phyloP scores from a whole-genome alignment of 169 alveolate species.

The Plasmodium chabaudi region DNA sequence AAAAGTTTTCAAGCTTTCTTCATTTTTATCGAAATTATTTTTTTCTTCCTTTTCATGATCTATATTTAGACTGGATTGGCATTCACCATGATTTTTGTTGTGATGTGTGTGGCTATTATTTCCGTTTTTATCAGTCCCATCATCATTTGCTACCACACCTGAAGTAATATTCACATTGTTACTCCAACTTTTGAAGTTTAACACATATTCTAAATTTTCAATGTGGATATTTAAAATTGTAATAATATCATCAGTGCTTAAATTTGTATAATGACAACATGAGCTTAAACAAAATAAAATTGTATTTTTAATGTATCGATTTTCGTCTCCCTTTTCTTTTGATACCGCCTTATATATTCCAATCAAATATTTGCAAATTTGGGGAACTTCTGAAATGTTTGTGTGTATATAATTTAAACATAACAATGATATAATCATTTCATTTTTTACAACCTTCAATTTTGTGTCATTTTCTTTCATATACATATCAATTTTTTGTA shows the following conservation, averaged over 20 bases:
- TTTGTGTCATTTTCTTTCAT: slow-evolving; percentile 34
- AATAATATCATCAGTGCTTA: slow-evolving; percentile 16
- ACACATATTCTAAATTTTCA: slow-evolving; percentile 2
- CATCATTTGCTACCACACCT: too few species aligned
- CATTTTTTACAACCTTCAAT: slow-evolving; percentile 36
- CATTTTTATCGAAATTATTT: background rate
- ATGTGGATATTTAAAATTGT: slow-evolving; percentile 19
- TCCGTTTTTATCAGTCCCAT: too few species aligned
- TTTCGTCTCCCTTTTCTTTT: background rate
- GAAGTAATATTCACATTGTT: background rate
- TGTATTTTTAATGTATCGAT: slow-evolving; percentile 13
- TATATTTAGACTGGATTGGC: background rate
- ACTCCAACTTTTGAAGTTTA: background rate
- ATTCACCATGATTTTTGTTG: too few species aligned
- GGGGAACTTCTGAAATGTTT: slow-evolving; percentile 43
- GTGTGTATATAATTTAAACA: slow-evolving; percentile 72
- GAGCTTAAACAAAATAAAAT: slow-evolving; percentile 63
- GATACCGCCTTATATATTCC: background rate
- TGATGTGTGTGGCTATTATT: too few species aligned
- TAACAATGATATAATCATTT: slow-evolving; percentile 45
- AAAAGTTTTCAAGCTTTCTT: background rate
- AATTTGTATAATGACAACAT: slow-evolving; percentile 53
- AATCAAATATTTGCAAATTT: slow-evolving; percentile 24
- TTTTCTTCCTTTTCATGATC: background rate
- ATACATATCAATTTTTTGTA: slow-evolving; percentile 26